Conservation (phyloP, 2,329 filamentous ascomycete genomes). For the Gaeumannomyces tritici region DNA sequence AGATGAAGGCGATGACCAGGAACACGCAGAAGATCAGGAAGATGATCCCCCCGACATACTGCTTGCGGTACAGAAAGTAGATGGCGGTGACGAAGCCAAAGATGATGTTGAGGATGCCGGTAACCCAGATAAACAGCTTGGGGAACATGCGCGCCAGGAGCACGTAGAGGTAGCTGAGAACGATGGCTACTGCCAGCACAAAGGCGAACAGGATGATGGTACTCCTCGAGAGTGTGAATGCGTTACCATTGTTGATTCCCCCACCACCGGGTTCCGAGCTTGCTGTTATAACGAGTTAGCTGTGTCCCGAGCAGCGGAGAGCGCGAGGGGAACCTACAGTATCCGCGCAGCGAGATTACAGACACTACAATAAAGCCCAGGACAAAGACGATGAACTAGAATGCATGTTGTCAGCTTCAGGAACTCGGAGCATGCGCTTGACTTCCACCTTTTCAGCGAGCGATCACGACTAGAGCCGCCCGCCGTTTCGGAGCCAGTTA, state of each 20-base stretch:
- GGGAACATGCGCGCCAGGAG: constrained; percentile 67
- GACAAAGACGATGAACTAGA: constrained; percentile 15
- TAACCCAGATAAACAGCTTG: constrained; percentile 88
- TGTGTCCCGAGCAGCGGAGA: neutral
- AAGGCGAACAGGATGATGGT: constrained; percentile 81
- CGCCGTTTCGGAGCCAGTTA: neutral
- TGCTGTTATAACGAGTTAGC: constrained; percentile 17
- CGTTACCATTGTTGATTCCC: constrained; percentile 66
- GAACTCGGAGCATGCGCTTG: too few species aligned
- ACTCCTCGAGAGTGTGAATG: constrained; percentile 65
- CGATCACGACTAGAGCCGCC: too few species aligned
- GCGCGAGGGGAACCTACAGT: constrained; percentile 6
- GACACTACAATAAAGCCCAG: constrained; percentile 11
- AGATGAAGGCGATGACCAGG: constrained; percentile 72
- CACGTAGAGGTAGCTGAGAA: constrained; percentile 71
- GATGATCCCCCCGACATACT: constrained; percentile 79
- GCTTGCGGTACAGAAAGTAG: constrained; percentile 69
- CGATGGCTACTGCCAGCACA: constrained; percentile 61
- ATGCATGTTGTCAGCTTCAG: neutral
- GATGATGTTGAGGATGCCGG: constrained; percentile 77
- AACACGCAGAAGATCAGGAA: constrained; percentile 79
- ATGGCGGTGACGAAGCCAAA: constrained; percentile 79
- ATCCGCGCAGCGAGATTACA: constrained; percentile 10
- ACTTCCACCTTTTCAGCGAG: neutral
- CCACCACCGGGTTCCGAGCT: constrained; percentile 55